phyloP scores from a whole-genome alignment of 768 basidiomycete genomes.

The Mycena maculata region DNA sequence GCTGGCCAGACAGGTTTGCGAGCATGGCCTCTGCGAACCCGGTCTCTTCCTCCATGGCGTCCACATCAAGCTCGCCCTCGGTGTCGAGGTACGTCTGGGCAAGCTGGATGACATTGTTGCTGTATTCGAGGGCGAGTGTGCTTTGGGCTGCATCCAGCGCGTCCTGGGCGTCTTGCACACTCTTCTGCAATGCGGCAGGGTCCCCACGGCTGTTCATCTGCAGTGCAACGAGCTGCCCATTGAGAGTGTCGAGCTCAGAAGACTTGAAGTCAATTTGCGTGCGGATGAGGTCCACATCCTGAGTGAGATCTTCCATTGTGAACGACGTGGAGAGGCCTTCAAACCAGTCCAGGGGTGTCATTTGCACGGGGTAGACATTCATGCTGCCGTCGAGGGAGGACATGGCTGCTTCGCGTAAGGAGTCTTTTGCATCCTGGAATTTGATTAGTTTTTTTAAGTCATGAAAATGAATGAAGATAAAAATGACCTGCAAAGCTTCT shows the following conservation, averaged over 20 bases:
- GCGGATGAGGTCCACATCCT: conserved; percentile 38
- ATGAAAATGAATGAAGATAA: too few relatives aligned
- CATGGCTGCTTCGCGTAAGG: conserved; percentile 41
- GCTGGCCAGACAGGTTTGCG: background rate
- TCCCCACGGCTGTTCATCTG: conserved; percentile 32
- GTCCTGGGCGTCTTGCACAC: conserved; percentile 36
- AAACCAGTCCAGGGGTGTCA: conserved; percentile 45
- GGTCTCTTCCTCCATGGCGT: conserved; percentile 18
- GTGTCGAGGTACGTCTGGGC: conserved; percentile 39
- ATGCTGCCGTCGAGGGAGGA: conserved; percentile 42
- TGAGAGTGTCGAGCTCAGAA: conserved; percentile 40
- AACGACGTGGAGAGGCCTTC: conserved; percentile 42
- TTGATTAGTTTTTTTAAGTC: too few relatives aligned
- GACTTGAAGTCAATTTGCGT: conserved; percentile 40
- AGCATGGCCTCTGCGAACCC: background rate
- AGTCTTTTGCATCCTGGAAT: conserved; percentile 40
- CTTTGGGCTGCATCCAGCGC: conserved; percentile 31
- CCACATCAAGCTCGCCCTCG: conserved; percentile 24
- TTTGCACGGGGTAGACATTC: conserved; percentile 42
- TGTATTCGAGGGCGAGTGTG: conserved; percentile 33
- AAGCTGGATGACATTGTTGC: conserved; percentile 38
- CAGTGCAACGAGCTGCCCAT: conserved; percentile 35
- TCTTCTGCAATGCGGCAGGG: conserved; percentile 29
- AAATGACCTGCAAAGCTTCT: conserved; percentile 35
- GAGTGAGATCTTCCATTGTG: conserved; percentile 43